Conservation (phyloP, 768 basidiomycete genomes). For the Suillus americanus region DNA sequence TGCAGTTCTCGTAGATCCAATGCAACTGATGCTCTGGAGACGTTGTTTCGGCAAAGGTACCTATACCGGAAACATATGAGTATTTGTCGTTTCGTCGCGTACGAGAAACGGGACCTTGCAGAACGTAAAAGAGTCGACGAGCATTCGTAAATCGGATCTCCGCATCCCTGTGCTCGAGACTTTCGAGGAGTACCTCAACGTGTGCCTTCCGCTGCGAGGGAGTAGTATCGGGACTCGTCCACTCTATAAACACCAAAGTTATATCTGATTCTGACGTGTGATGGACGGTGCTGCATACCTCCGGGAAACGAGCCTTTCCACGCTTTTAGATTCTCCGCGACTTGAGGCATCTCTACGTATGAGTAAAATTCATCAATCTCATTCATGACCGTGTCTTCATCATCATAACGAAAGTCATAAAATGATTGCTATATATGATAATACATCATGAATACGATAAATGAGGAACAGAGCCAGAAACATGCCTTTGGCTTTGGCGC, state of each 20-base stretch:
- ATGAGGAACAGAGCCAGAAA: constrained; percentile 9
- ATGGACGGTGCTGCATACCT: constrained; percentile 45
- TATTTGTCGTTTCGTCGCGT: constrained; percentile 2
- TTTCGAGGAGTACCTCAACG: constrained; percentile 80
- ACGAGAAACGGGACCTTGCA: constrained; percentile 66
- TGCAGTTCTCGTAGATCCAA: constrained; percentile 94
- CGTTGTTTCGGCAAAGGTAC: constrained; percentile 86
- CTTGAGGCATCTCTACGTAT: constrained; percentile 92
- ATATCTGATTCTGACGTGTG: constrained; percentile 1
- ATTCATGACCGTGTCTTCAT: constrained; percentile 93
- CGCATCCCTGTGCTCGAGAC: constrained; percentile 82
- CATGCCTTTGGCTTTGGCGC: constrained; percentile 75
- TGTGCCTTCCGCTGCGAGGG: constrained; percentile 63
- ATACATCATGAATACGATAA: constrained; percentile 18
- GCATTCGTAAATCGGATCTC: constrained; percentile 87
- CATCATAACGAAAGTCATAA: constrained; percentile 93
- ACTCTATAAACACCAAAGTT: constrained; percentile 50
- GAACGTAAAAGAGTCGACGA: constrained; percentile 82
- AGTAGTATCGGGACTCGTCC: constrained; percentile 64
- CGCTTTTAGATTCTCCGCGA: constrained; percentile 81
- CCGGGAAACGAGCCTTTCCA: constrained; percentile 83
- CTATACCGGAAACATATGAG: constrained; percentile 38
- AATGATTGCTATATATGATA: constrained; percentile 62
- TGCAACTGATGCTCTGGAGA: constrained; percentile 94
- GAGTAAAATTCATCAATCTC: constrained; percentile 99